Evolutionary conservation across 2,329 filamentous ascomycete genomes (phyloP).

Genomic region (Tolypocladium nubicola): DNA sequence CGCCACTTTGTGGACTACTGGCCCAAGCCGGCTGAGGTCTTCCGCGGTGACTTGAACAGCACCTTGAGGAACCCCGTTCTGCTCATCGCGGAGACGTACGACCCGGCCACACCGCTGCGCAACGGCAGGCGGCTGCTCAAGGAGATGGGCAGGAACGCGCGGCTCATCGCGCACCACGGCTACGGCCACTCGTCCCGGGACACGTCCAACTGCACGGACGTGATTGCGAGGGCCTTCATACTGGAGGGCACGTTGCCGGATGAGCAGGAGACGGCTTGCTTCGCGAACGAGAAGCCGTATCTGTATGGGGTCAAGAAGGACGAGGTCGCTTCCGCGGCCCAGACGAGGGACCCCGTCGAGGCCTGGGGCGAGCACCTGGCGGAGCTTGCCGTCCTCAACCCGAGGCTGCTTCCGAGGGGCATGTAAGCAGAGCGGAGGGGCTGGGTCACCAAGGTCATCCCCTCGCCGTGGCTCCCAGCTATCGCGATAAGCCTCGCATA

Average conservation of each 20-base stretch:
- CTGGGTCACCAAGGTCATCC: too few relatives aligned
- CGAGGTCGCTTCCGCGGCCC: neutral
- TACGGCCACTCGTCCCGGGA: constrained; percentile 38
- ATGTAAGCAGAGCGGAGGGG: neutral
- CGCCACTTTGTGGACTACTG: constrained; percentile 33
- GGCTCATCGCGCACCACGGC: constrained; percentile 36
- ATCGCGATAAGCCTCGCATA: too few relatives aligned
- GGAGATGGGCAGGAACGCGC: constrained; percentile 38
- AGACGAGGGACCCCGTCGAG: constrained; percentile 3
- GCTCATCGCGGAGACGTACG: constrained; percentile 37
- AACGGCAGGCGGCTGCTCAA: constrained; percentile 31
- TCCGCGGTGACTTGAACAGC: constrained; percentile 32
- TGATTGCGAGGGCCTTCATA: constrained; percentile 27
- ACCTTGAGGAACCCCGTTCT: constrained; percentile 32
- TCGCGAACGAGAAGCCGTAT: constrained; percentile 37
- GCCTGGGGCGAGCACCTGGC: constrained; percentile 11
- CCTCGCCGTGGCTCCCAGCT: too few relatives aligned
- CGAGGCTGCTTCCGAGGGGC: constrained; percentile 1
- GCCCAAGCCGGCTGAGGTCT: constrained; percentile 35
- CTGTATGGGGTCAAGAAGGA: constrained; percentile 21
- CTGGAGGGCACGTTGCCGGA: constrained; percentile 28
- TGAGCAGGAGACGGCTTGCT: constrained; percentile 32
- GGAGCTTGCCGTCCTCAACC: constrained; percentile 6
- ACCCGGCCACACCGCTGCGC: constrained; percentile 37
- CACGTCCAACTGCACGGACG: constrained; percentile 32